Evolutionary conservation across 2,329 filamentous ascomycete species (phyloP).

Genomic region (Xylaria sp.): DNA sequence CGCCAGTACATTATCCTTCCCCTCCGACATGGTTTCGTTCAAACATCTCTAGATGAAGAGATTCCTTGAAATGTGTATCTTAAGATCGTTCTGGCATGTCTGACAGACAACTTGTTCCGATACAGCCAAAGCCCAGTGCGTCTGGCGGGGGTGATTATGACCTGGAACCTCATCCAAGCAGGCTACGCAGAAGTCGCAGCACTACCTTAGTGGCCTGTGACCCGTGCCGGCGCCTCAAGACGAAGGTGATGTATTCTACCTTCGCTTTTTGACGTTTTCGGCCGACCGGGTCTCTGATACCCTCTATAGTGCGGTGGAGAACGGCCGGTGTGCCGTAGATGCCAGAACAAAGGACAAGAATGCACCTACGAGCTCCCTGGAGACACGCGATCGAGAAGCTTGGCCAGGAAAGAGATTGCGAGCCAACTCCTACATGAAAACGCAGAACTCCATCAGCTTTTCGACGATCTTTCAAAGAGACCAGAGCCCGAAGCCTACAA

Average conservation of each 20-base stretch:
- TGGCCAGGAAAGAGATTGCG: constrained; percentile 13
- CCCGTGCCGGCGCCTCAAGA: constrained; percentile 23
- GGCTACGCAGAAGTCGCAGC: neutral
- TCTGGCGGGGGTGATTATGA: neutral
- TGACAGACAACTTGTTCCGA: constrained; percentile 3
- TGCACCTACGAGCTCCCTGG: constrained; percentile 23
- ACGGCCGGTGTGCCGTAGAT: constrained; percentile 17
- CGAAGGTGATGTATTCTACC: constrained; percentile 6
- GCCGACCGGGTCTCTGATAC: neutral
- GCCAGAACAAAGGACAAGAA: constrained; percentile 5
- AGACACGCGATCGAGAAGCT: constrained; percentile 14
- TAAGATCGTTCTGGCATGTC: neutral
- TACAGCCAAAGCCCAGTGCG: constrained; percentile 17
- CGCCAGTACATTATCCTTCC: neutral
- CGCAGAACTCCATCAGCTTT: constrained; percentile 12
- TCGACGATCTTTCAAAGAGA: constrained; percentile 9
- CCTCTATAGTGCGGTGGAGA: constrained; percentile 20
- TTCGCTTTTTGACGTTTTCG: neutral
- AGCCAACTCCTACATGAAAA: constrained; percentile 13
- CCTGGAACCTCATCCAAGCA: neutral
- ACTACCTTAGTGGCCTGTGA: constrained; percentile 22
- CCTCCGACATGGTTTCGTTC: neutral
- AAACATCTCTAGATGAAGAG: neutral
- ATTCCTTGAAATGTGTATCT: neutral
- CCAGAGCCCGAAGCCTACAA: constrained; percentile 13